Percentiles rank a stretch among this genome's conserved stretches.
Conservation (phyloP, 306 rosid species). For the Prunus mira region DNA sequence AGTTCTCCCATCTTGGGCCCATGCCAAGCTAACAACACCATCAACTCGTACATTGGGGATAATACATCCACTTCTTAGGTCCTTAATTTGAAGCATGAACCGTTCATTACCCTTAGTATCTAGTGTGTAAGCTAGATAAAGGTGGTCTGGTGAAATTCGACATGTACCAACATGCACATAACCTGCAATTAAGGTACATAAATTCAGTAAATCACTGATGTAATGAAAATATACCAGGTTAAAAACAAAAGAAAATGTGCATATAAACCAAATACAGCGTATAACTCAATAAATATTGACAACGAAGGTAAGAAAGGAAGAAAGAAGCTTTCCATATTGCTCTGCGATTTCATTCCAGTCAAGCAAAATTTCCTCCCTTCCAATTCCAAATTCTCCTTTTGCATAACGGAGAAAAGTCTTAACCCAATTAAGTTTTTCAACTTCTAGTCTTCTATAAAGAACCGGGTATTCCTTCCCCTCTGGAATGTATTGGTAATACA, state of each 20-base stretch:
- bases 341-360: conserved; percentile 93
- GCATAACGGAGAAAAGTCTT: conserved; percentile 31
- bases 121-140: conserved; percentile 77
- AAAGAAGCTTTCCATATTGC: conserved; percentile 54
- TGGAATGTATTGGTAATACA: conserved; percentile 86
- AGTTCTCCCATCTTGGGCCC: conserved; percentile 67
- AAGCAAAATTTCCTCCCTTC: conserved; percentile 61
- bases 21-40: conserved; percentile 81
- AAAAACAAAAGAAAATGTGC: not conserved
- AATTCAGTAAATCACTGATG: not conserved
- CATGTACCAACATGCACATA: conserved; percentile 93
- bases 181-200: conserved; percentile 41
- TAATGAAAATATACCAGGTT: not conserved
- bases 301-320: not conserved
- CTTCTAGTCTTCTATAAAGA: conserved; percentile 60
- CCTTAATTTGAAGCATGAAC: conserved; percentile 77
- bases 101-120: conserved; percentile 72
- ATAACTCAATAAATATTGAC: not conserved
- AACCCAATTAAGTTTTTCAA: conserved; percentile 37
- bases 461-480: conserved; percentile 90
- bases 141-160: conserved; percentile 82
- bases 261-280: conserved; percentile 1
- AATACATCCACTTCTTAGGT: conserved; percentile 59
- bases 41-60: conserved; percentile 45
- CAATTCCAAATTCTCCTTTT: conserved; percentile 27